phyloP scores from a whole-genome alignment of 345 rosid genomes.

The Moricandia arvensis region DNA sequence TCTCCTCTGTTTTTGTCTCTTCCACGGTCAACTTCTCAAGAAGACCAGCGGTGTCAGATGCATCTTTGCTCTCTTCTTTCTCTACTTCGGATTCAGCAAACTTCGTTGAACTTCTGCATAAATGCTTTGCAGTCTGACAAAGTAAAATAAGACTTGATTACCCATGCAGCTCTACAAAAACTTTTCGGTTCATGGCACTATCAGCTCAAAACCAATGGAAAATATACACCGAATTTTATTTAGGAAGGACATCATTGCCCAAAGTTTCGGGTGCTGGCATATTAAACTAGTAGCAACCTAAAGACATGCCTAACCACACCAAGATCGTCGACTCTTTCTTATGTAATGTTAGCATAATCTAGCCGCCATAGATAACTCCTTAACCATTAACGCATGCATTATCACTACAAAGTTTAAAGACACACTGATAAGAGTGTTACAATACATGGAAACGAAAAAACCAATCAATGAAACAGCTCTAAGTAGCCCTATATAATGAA shows the following conservation, averaged over 20 bases:
- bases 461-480: background rate
- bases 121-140: conserved; percentile 76
- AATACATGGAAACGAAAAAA: background rate
- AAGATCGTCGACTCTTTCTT: background rate
- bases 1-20: conserved; percentile 36
- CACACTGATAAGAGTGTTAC: background rate
- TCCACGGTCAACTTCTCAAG: conserved; percentile 71
- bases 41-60: conserved; percentile 66
- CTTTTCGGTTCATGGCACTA: background rate
- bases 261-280: too few relatives aligned
- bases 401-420: background rate
- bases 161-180: background rate
- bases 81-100: conserved; percentile 59
- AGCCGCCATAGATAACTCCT: too few relatives aligned
- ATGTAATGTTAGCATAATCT: background rate
- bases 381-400: too few relatives aligned
- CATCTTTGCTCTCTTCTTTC: conserved; percentile 72
- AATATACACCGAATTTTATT: background rate
- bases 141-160: background rate
- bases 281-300: too few relatives aligned
- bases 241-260: too few relatives aligned
- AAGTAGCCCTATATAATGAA: background rate
- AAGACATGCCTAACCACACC: background rate
- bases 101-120: conserved; percentile 73
- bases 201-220: background rate